Evolutionary conservation across 208 protist genomes (phyloP).

Genomic region (Acanthamoeba quina): DNA sequence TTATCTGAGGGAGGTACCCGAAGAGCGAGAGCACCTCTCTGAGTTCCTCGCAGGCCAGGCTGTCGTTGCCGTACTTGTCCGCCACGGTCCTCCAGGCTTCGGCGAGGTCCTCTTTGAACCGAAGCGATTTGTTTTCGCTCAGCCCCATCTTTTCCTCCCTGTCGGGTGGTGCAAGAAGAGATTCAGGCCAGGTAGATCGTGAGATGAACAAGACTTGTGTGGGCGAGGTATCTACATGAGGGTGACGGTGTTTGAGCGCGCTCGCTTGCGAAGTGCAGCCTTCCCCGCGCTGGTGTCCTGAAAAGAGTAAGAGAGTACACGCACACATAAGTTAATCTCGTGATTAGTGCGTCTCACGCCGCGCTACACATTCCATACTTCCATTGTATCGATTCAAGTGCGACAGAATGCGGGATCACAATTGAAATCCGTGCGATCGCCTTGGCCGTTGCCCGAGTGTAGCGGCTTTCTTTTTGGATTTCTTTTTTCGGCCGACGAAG

Average conservation of each 20-base stretch:
- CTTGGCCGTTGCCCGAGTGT: too few relatives aligned
- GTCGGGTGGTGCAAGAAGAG: not conserved
- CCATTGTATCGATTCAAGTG: too few relatives aligned
- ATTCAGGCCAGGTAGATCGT: too few relatives aligned
- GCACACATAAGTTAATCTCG: too few relatives aligned
- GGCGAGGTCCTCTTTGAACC: slow-evolving; percentile 12
- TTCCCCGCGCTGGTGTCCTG: not conserved
- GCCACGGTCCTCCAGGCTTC: slow-evolving; percentile 33
- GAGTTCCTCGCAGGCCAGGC: slow-evolving; percentile 13
- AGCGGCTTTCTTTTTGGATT: too few relatives aligned
- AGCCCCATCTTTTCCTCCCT: slow-evolving; percentile 54
- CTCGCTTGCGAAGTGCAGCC: not conserved
- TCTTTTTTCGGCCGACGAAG: too few relatives aligned
- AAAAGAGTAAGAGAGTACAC: not conserved
- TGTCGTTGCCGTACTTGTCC: slow-evolving; percentile 53
- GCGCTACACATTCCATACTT: too few relatives aligned
- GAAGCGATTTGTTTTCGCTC: not conserved
- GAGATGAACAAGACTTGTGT: not conserved
- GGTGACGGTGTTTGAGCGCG: slow-evolving; percentile 1
- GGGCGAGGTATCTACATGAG: not conserved
- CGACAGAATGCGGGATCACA: too few relatives aligned
- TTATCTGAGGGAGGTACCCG: not conserved
- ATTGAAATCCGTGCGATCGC: too few relatives aligned
- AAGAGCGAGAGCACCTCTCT: slow-evolving; percentile 26
- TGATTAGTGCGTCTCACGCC: too few relatives aligned